Base-by-base conservation (phyloP, 352 stramenopile species). In the Phytophthora boehmeriae region DNA sequence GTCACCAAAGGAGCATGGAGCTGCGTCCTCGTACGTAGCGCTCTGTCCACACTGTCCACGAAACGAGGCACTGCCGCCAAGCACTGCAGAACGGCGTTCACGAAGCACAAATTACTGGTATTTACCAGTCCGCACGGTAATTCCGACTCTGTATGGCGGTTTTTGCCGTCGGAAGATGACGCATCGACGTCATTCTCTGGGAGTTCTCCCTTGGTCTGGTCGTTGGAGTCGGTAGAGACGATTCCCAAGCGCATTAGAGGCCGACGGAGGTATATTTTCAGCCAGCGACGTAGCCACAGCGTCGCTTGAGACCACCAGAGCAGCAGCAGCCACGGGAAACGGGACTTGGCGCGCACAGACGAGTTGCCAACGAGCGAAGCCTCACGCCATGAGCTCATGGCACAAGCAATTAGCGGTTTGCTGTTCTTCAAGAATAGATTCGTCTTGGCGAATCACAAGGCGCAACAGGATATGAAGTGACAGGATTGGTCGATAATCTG, bases 11-110 rank as follows among this genome's bases (percentile, higher is more conserved):
- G 30, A 36, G 30, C 54, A 16, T 32, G 17, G 50, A 35, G 46
- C 25, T 45, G 17, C 55, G 55, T 3, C 32, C n/a, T 0, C 32
- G 20, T 34, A 39, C 28, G 19, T 41, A n/a, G n/a, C 32, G 19
- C 10, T 14, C 32, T 17, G 22, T 35, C 25, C 2, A 22, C 16
- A 23, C 11, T 45, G n/a, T 62, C 43, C 14, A 49, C 41, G 35
- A 85, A 78, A 5, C 61, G 71, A 1, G 75, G 66, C 2, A 79
- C 39, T 41, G 63, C 67, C 1, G 60, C 51, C 4, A 88, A 52
- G 48, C 78, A 88, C 50, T 86, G 76, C 22, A 86, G 42, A 13
- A 82, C 73, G 19, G 78, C 74, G 50, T 84, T 86, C 49, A 82
- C 55, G 59, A 88, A 88, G 71, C 78, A 86, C 47, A 61, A 80